phyloP scores from a whole-genome alignment of 2,329 filamentous ascomycete genomes.

The Exophiala sideris region DNA sequence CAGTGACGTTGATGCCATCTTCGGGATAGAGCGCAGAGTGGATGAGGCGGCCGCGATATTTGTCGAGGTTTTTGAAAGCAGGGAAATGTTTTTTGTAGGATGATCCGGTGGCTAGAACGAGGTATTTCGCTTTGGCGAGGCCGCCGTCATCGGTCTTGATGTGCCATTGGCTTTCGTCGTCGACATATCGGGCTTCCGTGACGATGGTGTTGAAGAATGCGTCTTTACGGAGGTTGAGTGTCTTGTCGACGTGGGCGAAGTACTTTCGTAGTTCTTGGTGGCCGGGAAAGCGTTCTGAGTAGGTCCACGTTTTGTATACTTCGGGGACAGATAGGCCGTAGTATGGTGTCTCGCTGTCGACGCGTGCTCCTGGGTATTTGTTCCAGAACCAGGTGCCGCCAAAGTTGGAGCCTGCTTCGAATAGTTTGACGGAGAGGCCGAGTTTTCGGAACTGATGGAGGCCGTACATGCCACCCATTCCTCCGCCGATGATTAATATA shows the following conservation, averaged over 20 bases:
- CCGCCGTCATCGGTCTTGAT: conserved; percentile 37
- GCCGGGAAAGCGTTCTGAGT: conserved; percentile 40
- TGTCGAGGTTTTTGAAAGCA: conserved; percentile 56
- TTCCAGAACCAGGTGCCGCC: conserved; percentile 52
- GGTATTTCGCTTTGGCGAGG: conserved; percentile 12
- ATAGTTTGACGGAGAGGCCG: conserved; percentile 31
- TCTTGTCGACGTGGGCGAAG: conserved; percentile 40
- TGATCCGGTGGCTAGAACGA: conserved; percentile 9
- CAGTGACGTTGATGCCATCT: conserved; percentile 56
- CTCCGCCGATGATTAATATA: conserved; percentile 23
- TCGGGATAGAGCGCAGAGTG: conserved; percentile 60
- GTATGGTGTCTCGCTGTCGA: conserved; percentile 41
- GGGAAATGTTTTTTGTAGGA: conserved; percentile 59
- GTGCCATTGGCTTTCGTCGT: conserved; percentile 35
- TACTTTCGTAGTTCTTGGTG: conserved; percentile 39
- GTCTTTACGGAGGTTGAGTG: conserved; percentile 39
- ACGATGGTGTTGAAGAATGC: conserved; percentile 28
- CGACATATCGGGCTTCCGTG: conserved; percentile 30
- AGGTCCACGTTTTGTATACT: conserved; percentile 47
- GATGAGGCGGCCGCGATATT: conserved; percentile 57
- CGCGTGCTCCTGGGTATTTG: conserved; percentile 53
- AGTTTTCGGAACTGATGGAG: conserved; percentile 32
- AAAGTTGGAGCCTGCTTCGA: conserved; percentile 35
- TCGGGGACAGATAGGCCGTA: conserved; percentile 54
- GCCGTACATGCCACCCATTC: conserved; percentile 21